These are phyloP conservation scores for Avicennia marina DNA, from an alignment of 257 asterid species.

Conservation along the genomic window DNA sequence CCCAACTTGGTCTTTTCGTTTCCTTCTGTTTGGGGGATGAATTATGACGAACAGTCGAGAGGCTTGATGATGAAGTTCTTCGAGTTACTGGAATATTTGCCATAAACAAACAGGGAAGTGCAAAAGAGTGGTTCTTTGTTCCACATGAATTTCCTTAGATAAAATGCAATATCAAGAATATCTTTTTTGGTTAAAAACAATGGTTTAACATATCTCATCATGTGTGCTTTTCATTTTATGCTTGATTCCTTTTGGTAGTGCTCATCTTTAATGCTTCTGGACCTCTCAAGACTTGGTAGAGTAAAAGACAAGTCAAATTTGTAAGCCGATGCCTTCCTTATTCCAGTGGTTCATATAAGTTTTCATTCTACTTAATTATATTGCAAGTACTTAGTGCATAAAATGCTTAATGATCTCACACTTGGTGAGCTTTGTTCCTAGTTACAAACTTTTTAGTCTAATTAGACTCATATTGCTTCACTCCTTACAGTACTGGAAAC, in stretches of 20 bases:
- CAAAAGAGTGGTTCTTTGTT: no score
- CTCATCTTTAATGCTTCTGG: constrained; percentile 24
- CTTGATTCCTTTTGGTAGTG: constrained; percentile 27
- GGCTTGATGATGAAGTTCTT: constrained; percentile 27
- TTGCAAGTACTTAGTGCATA: not conserved
- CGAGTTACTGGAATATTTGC: constrained; percentile 15
- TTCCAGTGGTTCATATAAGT: not conserved
- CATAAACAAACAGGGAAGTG: not conserved
- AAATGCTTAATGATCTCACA: constrained; percentile 13
- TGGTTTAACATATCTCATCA: constrained; percentile 12
- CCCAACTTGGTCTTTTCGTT: not conserved
- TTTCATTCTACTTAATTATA: not conserved
- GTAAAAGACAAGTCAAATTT: not conserved
- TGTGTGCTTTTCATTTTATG: constrained; percentile 2
- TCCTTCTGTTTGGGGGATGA: not conserved
- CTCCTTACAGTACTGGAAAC: no score
- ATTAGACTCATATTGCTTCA: no score
- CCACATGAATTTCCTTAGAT: no score
- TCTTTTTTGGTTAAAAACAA: constrained; percentile 1
- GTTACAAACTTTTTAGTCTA: no score
- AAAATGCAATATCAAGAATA: constrained; percentile 8
- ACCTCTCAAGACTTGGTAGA: constrained; percentile 21
- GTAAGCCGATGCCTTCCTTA: constrained; percentile 14
- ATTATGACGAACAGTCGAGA: constrained; percentile 8
- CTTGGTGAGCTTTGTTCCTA: no score